Conservation (phyloP, 1,284 basidiomycete genomes). For the Sanghuangporus baumii region DNA sequence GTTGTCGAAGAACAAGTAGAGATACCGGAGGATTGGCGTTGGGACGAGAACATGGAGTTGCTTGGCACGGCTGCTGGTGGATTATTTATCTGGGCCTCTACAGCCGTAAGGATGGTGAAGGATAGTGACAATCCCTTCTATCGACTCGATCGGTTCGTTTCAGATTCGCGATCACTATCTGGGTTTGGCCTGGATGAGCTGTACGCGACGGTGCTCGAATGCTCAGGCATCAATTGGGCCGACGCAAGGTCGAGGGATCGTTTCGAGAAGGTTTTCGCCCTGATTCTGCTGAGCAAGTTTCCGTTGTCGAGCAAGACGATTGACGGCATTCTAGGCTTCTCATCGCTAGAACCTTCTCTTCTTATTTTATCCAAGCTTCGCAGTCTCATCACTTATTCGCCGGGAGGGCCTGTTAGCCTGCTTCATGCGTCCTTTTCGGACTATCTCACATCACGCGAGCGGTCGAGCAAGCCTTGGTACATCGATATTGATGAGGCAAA, state of each 20-base stretch:
- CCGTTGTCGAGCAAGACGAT: neutral
- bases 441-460: neutral
- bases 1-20: neutral
- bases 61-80: neutral
- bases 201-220: neutral
- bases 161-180: neutral
- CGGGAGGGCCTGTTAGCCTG: neutral
- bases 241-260: neutral
- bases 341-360: neutral
- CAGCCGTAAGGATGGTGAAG: neutral
- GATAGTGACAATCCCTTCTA: too few relatives aligned
- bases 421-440: neutral
- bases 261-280: neutral
- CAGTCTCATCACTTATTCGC: neutral
- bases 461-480: neutral
- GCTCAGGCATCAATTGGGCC: neutral
- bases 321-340: neutral
- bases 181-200: neutral
- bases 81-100: slow-evolving; percentile 5
- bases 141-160: neutral
- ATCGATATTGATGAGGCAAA: neutral
- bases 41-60: neutral
- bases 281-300: neutral
- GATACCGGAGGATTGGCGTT: neutral
- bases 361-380: neutral